These are phyloP conservation scores for Fonsecaea monophora DNA, from an alignment of 2,329 filamentous ascomycete genomes.

Conservation along the genomic window DNA sequence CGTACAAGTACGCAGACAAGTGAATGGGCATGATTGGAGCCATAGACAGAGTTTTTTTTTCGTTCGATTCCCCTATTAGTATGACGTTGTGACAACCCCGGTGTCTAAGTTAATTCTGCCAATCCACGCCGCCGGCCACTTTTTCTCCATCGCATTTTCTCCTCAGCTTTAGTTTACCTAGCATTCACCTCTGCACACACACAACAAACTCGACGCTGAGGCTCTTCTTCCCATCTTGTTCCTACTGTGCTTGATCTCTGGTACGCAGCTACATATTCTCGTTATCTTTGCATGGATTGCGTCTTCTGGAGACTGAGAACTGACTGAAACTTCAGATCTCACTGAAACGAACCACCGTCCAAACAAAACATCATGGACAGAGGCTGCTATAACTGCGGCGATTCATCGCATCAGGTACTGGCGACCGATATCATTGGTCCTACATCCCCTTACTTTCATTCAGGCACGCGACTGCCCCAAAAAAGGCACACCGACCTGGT, in stretches of 20 bases:
- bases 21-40: neutral
- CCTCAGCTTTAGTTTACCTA: conserved; percentile 10
- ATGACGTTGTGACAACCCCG: conserved; percentile 9
- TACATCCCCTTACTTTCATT: conserved; percentile 35
- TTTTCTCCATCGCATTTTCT: conserved; percentile 15
- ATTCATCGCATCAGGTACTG: conserved; percentile 38
- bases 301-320: conserved; percentile 5
- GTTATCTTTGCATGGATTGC: neutral
- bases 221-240: neutral
- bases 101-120: conserved; percentile 5
- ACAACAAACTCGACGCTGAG: neutral
- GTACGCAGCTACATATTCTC: neutral
- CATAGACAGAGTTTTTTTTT: neutral
- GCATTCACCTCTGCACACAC: conserved; percentile 13
- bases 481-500: conserved; percentile 83
- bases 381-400: conserved; percentile 65
- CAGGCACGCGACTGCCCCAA: conserved; percentile 86
- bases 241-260: neutral
- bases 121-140: conserved; percentile 13
- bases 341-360: neutral
- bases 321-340: conserved; percentile 1
- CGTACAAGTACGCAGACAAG: neutral
- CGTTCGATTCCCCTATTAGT: neutral
- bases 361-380: conserved; percentile 54
- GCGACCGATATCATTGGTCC: conserved; percentile 20